Conservation (phyloP, 805 yeast species). For the Pichia sporocuriosa region DNA sequence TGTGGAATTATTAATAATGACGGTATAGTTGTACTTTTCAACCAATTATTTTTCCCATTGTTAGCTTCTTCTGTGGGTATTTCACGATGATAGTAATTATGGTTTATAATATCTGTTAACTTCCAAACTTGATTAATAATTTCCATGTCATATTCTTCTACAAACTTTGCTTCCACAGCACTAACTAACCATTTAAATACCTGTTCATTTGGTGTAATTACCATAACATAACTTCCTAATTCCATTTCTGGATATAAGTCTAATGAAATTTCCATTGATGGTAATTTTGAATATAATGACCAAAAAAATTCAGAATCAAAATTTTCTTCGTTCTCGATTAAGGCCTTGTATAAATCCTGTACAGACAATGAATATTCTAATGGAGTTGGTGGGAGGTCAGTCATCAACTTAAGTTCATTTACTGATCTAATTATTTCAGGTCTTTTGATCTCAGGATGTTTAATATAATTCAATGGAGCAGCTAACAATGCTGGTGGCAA, state of each 20-base stretch:
- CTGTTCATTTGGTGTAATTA: slow-evolving; percentile 40
- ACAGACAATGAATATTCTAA: slow-evolving; percentile 17
- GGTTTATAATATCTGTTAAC: slow-evolving; percentile 16
- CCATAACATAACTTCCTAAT: slow-evolving; percentile 48
- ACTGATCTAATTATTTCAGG: slow-evolving; percentile 8
- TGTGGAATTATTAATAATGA: slow-evolving; percentile 42
- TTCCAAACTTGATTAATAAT: slow-evolving; percentile 35
- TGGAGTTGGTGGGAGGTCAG: slow-evolving; percentile 15
- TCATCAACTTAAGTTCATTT: background rate
- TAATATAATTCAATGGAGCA: slow-evolving; percentile 39
- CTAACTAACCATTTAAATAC: slow-evolving; percentile 21
- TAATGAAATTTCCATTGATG: slow-evolving; percentile 22
- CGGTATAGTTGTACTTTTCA: slow-evolving; percentile 17
- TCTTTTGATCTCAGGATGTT: slow-evolving; percentile 17
- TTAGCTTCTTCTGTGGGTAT: background rate
- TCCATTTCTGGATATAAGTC: slow-evolving; percentile 12
- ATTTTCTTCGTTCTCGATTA: slow-evolving; percentile 11
- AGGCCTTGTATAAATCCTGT: slow-evolving; percentile 16
- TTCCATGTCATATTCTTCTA: slow-evolving; percentile 50
- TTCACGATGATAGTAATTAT: slow-evolving; percentile 5
- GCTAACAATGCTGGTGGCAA: slow-evolving; percentile 42
- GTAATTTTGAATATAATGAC: slow-evolving; percentile 34
- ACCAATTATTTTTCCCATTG: slow-evolving; percentile 9
- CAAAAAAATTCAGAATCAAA: slow-evolving; percentile 10
- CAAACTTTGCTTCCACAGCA: slow-evolving; percentile 22